Base-by-base conservation (phyloP, 306 rosid species). In the Argentina anserina region DNA sequence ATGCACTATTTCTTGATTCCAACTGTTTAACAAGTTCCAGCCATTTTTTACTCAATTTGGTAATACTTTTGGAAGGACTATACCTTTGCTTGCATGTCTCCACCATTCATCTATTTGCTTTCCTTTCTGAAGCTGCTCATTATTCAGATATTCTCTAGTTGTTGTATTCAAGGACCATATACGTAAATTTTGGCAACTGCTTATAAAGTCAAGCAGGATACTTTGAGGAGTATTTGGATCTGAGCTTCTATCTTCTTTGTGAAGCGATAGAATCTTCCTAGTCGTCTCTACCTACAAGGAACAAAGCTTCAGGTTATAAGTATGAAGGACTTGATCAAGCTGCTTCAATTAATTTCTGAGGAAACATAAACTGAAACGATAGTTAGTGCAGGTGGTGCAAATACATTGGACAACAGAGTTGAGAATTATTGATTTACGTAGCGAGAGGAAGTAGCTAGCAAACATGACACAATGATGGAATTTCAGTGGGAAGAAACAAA, bases 31-130 rank as follows among this genome's bases (percentile, higher is more conserved):
- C 58, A 50, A n/a, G 26, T 50, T n/a, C n/a, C 28, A 1, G 13
- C 28, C 4, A n/a, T 50, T 7, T 50, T 50, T n/a, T 4, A 50
- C 58, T 50, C 4, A 9, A 41, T 33, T 65, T 33, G 69, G 69
- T 28, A 45, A 50, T 61, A 29, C 37, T 53, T 70, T 13, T 21
- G 29, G 34, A 82, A 25, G 68, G 62, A 69, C 73, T 47, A 46
- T 86, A 91, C 97, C 99, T 94, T 94, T 91, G 87, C 85, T 89
- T 9, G 92, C 95, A 85, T 90, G 96, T 81, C 89, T 91, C 99
- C 97, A 94, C 99, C 99, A 94, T 84, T 91, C 99, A 85, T 94
- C 99, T 76, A 94, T 94, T 83, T 91, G 97, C 81, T 94, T 94
- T 83, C 99, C 99, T 77, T 94, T 94, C 71, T 94, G 99, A 76